These are phyloP conservation scores for Aspergillus hancockii DNA, from an alignment of 495 filamentous ascomycete genomes.

Conservation along the genomic window DNA sequence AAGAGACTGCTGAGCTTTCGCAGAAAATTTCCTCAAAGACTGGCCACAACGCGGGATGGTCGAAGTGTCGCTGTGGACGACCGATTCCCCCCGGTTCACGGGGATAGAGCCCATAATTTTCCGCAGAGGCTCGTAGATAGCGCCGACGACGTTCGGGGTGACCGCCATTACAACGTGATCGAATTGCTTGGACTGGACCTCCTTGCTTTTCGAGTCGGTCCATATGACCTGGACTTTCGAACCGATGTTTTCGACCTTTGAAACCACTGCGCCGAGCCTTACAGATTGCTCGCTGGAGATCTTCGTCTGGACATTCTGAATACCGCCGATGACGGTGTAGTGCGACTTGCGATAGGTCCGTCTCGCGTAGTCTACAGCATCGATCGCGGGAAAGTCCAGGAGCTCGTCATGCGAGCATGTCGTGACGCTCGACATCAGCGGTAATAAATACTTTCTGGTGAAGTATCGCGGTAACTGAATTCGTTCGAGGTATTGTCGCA, in stretches of 20 bases:
- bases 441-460: conserved; percentile 47
- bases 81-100: conserved; percentile 39
- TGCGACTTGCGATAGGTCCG: conserved; percentile 47
- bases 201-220: conserved; percentile 5
- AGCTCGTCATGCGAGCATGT: conserved; percentile 55
- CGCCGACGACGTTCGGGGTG: conserved; percentile 41
- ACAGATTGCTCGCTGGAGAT: conserved; percentile 36
- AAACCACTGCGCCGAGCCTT: conserved; percentile 21
- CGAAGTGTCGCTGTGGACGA: conserved; percentile 44
- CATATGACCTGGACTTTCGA: conserved; percentile 16
- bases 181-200: conserved; percentile 21
- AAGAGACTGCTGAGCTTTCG: not conserved
- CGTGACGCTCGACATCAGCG: conserved; percentile 51
- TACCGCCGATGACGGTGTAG: conserved; percentile 49
- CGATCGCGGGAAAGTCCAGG: conserved; percentile 50
- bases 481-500: conserved; percentile 44
- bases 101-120: conserved; percentile 41
- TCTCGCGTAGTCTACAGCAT: conserved; percentile 48
- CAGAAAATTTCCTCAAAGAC: not conserved
- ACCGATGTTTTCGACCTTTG: conserved; percentile 15
- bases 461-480: conserved; percentile 48
- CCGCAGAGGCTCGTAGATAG: conserved; percentile 44
- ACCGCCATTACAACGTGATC: conserved; percentile 49
- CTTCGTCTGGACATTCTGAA: conserved; percentile 43
- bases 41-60: conserved; percentile 2